A percentile compares a stretch with the other conserved stretches of the same genome.
Conservation (phyloP, 371 early-diverging fungal genomes). For the Mortierella sp. region DNA sequence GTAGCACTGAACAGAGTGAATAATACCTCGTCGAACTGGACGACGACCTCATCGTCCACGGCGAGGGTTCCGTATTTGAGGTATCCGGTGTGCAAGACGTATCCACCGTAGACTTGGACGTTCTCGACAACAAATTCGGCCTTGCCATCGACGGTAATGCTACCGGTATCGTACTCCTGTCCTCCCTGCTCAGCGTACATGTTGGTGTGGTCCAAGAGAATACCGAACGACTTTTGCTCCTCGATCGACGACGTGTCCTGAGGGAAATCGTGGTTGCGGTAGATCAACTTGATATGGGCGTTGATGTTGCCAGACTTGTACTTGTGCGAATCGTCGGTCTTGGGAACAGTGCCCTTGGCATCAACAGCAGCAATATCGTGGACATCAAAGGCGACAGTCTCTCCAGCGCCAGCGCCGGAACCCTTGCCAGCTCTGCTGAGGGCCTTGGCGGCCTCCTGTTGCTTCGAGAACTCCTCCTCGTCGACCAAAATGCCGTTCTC, state of each 20-base stretch:
- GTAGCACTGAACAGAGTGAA: background rate
- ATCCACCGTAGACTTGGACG: constrained; percentile 96
- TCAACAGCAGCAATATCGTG: constrained; percentile 93
- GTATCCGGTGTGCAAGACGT: constrained; percentile 97
- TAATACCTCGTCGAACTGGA: constrained; percentile 86
- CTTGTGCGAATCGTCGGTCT: constrained; percentile 94
- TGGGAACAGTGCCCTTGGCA: constrained; percentile 75
- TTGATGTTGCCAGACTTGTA: constrained; percentile 81
- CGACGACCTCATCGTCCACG: constrained; percentile 79
- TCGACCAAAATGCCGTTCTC: constrained; percentile 94
- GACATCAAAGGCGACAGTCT: constrained; percentile 87
- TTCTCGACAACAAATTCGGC: constrained; percentile 95
- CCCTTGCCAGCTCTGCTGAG: constrained; percentile 80
- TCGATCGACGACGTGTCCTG: constrained; percentile 61
- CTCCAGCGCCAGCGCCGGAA: constrained; percentile 66
- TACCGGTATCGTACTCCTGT: constrained; percentile 98
- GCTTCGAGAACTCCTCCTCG: constrained; percentile 87
- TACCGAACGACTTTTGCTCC: constrained; percentile 76
- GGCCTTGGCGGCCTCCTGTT: constrained; percentile 89
- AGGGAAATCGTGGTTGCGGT: constrained; percentile 70
- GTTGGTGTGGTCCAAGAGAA: constrained; percentile 98
- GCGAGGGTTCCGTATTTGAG: constrained; percentile 88
- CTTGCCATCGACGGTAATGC: constrained; percentile 86
- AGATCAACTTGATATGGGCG: constrained; percentile 81
- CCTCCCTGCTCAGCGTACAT: constrained; percentile 99